These are phyloP conservation scores for Helianthus tuberosus DNA, from an alignment of 129 eudicot species.

Conservation along the genomic window DNA sequence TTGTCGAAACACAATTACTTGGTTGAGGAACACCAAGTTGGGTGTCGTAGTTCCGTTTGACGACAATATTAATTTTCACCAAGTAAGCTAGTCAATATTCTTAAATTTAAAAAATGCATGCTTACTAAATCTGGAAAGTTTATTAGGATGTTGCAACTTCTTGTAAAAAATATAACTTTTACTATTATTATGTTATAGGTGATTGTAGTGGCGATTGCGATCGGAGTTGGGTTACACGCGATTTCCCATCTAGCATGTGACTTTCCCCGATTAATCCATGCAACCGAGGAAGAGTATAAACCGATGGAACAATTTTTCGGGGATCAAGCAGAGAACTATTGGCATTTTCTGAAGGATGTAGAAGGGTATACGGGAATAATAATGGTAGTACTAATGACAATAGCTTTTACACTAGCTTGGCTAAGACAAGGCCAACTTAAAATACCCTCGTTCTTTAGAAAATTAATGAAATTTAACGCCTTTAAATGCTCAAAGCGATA, in stretches of 20 bases:
- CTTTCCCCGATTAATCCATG: slow-evolving; percentile 61
- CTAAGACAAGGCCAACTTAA: slow-evolving; percentile 43
- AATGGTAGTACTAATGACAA: slow-evolving; percentile 75
- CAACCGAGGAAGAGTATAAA: slow-evolving; percentile 46
- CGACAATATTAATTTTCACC: slow-evolving; percentile 82
- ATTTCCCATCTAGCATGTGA: slow-evolving; percentile 68
- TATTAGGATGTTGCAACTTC: neutral
- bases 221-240: slow-evolving; percentile 72
- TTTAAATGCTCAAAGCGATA: no score
- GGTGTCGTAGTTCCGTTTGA: slow-evolving; percentile 69
- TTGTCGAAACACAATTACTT: slow-evolving; percentile 39
- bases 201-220: slow-evolving; percentile 56
- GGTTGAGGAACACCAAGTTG: slow-evolving; percentile 47
- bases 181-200: slow-evolving; percentile 33
- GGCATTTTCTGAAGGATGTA: slow-evolving; percentile 57
- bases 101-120: no score
- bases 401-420: slow-evolving; percentile 77
- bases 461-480: no score
- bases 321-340: slow-evolving; percentile 55
- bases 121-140: neutral
- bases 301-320: slow-evolving; percentile 55
- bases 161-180: no score
- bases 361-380: slow-evolving; percentile 67
- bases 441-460: slow-evolving; percentile 33
- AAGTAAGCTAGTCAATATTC: slow-evolving; percentile 37